Evolutionary conservation across 306 rosid genomes (phyloP), one percentile per base, ranked within the genome.

Genomic region (Clitoria ternatea): DNA sequence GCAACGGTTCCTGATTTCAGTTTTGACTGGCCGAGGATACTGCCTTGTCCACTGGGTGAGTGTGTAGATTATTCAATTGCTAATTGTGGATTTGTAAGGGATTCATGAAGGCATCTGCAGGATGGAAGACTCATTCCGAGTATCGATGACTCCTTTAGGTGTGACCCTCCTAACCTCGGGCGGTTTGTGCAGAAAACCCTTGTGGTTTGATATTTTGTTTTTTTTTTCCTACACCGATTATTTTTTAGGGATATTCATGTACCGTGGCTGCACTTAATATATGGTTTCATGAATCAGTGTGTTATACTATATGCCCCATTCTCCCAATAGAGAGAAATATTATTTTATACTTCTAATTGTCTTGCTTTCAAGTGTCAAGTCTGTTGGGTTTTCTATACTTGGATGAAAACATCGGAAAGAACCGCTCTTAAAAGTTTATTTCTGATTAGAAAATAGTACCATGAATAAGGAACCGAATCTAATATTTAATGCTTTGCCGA

Each of bases 51-150:
- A 68, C 69, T 76, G 80, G 77, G 70, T 73, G 90, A 86, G 85
- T 85, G 85, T 85, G 93, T 90, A 85, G 93, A 88, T 85, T 88
- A 86, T 78, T 82, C 83, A 77, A 85, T 76, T 81, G 79, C 93
- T 92, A 84, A 90, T 92, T 71, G 84, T 77, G 86, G 90, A 61
- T 63, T 84, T 80, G 83, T 80, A 79, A 62, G 77, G 80, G 76
- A 82, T 82, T 78, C 80, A 56, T 73, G 75, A 69, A 69, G 53
- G 17, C 33, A 23, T 74, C 78, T 61, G 61, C 75, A 53, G 80
- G 83, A 79, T 82, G 70, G 79, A 82, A 74, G 77, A 75, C 78
- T 80, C 79, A 44, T 78, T 81, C 75, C 37, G 56, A 81, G 74
- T 75, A 44, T 74, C 74, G 81, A 84, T 79, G 81, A 81, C 80